Evolutionary conservation across 129 eudicot genomes (phyloP).

Genomic region (Lonicera japonica): DNA sequence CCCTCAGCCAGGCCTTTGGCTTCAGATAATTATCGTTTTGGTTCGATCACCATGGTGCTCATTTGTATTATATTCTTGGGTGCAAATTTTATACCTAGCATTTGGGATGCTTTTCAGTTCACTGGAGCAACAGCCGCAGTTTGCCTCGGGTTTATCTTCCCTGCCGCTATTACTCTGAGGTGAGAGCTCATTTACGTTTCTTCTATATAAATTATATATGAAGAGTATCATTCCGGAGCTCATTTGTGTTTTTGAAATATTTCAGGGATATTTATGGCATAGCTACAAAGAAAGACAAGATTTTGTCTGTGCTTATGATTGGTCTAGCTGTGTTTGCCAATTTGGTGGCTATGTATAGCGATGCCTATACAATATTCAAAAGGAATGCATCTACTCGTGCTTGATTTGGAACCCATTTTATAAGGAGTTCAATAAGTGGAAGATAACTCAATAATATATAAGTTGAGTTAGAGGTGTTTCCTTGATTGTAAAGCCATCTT

Average conservation of each 20-base stretch:
- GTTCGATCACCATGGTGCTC: conserved; percentile 25
- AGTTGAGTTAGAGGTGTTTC: no score
- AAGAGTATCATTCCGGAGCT: neutral
- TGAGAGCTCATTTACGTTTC: conserved; percentile 9
- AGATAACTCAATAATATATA: no score
- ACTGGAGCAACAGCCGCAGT: conserved; percentile 55
- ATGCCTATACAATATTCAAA: conserved; percentile 41
- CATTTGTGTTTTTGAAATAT: neutral
- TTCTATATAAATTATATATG: no score
- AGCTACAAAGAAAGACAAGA: conserved; percentile 44
- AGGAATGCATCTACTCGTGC: conserved; percentile 32
- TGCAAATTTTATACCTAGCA: conserved; percentile 50
- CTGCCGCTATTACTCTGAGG: conserved; percentile 50
- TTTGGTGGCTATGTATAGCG: conserved; percentile 50
- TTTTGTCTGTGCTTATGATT: conserved; percentile 42
- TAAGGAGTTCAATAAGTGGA: neutral
- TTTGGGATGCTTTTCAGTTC: conserved; percentile 58
- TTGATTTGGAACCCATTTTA: neutral
- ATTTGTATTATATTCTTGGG: conserved; percentile 33
- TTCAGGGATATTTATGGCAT: conserved; percentile 52
- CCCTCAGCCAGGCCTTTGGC: conserved; percentile 30
- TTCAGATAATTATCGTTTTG: conserved; percentile 34
- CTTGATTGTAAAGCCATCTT: neutral
- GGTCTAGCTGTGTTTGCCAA: conserved; percentile 47
- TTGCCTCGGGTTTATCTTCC: conserved; percentile 52